Percentiles rank a stretch among this genome's conserved stretches.
These are phyloP conservation scores for Ormosia emarginata DNA, from an alignment of 306 rosid species.

Conservation along the genomic window DNA sequence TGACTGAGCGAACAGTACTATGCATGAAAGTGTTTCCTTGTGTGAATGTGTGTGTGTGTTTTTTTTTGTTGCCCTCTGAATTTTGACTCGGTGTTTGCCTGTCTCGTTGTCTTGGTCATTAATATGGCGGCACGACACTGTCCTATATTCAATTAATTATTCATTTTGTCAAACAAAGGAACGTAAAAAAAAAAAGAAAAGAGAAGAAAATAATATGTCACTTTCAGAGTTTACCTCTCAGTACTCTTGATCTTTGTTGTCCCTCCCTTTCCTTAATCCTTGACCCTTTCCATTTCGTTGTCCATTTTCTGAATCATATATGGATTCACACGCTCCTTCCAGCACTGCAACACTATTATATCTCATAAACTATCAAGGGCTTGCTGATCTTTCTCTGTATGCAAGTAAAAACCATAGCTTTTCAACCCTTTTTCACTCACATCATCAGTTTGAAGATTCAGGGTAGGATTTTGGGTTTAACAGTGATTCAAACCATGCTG, in stretches of 20 bases:
- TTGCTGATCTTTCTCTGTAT: background rate
- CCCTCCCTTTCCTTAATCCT: background rate
- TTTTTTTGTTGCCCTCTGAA: no score
- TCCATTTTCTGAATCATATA: background rate
- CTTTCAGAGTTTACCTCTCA: conserved; percentile 24
- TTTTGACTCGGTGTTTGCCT: no score
- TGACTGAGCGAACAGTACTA: no score
- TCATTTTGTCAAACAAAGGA: background rate
- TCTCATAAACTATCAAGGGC: background rate
- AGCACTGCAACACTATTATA: background rate
- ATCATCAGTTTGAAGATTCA: conserved; percentile 5
- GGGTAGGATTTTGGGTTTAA: background rate
- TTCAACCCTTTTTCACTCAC: background rate
- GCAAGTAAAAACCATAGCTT: background rate
- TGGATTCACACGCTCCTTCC: conserved; percentile 28
- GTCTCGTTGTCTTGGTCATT: no score
- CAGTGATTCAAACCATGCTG: background rate
- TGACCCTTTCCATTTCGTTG: conserved; percentile 1
- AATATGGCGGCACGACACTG: background rate
- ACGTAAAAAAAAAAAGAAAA: background rate
- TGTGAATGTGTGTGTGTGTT: no score
- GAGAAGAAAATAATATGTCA: conserved; percentile 8
- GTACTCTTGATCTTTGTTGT: background rate
- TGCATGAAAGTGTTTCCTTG: no score
- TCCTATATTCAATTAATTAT: background rate